Conservation (phyloP, 2,329 filamentous ascomycete species). For the Lachnellula occidentalis region DNA sequence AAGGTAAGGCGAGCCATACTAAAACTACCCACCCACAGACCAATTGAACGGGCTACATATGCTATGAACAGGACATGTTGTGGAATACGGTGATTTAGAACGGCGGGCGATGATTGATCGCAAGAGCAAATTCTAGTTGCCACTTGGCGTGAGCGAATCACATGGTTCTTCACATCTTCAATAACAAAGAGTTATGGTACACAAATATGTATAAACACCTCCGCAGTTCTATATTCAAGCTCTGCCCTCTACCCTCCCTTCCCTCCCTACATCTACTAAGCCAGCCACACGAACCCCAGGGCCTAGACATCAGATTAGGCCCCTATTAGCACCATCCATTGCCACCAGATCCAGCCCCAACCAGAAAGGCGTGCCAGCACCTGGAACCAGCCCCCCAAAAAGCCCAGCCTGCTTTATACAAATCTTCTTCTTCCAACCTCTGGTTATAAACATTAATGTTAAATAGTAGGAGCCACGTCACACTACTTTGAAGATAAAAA, state of each 20-base stretch:
- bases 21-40: no score
- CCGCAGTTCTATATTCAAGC: conserved; percentile 6
- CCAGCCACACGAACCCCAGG: neutral
- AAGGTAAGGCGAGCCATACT: no score
- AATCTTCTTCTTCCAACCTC: neutral
- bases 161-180: no score
- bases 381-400: conserved; percentile 1
- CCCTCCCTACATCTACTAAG: neutral
- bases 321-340: neutral
- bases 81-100: no score
- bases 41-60: no score
- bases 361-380: neutral
- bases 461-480: conserved; percentile 11
- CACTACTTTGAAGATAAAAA: conserved; percentile 1
- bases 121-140: no score
- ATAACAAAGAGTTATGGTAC: neutral
- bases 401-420: conserved; percentile 7
- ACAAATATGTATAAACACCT: conserved; percentile 4
- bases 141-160: no score
- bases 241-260: neutral
- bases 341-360: neutral
- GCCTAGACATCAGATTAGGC: no score
- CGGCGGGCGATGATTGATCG: no score
- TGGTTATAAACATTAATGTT: conserved; percentile 26
- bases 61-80: no score